A percentile compares a stretch with the other conserved stretches of the same genome.
Evolutionary conservation across 1,284 basidiomycete species (phyloP).

Genomic region (Moesziomyces parantarcticus): DNA sequence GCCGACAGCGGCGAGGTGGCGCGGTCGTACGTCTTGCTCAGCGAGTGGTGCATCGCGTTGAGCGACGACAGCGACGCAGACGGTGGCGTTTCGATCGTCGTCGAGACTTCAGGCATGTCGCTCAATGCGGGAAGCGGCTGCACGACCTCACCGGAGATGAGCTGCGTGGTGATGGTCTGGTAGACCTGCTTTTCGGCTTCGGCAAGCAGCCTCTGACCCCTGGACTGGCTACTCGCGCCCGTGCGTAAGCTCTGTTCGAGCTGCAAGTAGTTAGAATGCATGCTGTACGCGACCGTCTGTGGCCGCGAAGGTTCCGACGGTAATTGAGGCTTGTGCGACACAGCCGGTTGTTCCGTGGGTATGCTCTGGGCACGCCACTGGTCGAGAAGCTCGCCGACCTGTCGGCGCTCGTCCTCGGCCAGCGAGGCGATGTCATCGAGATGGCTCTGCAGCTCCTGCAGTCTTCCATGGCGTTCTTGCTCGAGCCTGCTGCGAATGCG

Average conservation of each 20-base stretch:
- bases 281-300: conserved; percentile 28
- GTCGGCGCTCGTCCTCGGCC: conserved; percentile 21
- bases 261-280: conserved; percentile 32
- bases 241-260: conserved; percentile 20
- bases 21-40: conserved; percentile 51
- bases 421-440: conserved; percentile 23
- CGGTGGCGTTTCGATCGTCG: neutral
- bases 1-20: conserved; percentile 45
- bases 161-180: conserved; percentile 29
- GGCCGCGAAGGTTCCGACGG: conserved; percentile 8
- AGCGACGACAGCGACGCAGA: conserved; percentile 21
- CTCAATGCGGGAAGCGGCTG: conserved; percentile 3
- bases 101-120: neutral
- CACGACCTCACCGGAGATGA: conserved; percentile 25
- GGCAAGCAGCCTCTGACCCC: conserved; percentile 30
- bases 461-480: conserved; percentile 23
- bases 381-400: conserved; percentile 36
- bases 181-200: conserved; percentile 40
- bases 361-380: conserved; percentile 18
- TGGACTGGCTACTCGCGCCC: conserved; percentile 33
- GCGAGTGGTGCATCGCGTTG: conserved; percentile 36
- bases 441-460: conserved; percentile 26
- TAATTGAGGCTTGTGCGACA: neutral
- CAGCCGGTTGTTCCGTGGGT: neutral
- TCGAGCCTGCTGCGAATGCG: conserved; percentile 39